Percentiles rank a stretch among this genome's conserved stretches.
phyloP scores from a whole-genome alignment of 106 monocot genomes.

The Dendrobium officinale region DNA sequence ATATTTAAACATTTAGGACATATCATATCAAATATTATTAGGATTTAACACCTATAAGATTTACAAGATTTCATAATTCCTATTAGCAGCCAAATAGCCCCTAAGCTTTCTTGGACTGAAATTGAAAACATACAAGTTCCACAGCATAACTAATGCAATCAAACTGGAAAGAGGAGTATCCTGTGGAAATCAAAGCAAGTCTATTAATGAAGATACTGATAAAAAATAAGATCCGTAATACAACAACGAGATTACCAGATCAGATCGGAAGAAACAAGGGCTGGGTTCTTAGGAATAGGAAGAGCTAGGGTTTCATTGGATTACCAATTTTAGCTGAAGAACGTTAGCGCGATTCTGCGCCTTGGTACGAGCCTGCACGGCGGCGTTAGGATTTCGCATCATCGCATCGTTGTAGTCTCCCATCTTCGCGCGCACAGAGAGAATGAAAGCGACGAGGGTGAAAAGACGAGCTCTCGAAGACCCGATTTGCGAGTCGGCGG shows the following conservation, averaged over 20 bases:
- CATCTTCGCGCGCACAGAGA: constrained; percentile 3
- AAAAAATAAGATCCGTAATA: neutral
- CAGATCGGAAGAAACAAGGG: constrained; percentile 1
- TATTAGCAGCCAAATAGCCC: no score
- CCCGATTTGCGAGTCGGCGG: constrained; percentile 1
- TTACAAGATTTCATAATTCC: no score
- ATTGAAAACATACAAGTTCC: neutral
- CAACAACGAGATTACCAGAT: neutral
- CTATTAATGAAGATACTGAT: neutral
- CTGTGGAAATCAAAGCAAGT: neutral
- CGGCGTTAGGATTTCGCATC: constrained; percentile 22
- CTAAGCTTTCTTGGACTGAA: neutral
- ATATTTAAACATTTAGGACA: no score
- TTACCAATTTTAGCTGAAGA: constrained; percentile 25
- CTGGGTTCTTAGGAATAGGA: neutral
- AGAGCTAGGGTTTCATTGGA: neutral
- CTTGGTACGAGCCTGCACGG: constrained; percentile 25
- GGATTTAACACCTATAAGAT: no score
- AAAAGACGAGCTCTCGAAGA: neutral
- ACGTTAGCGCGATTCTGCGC: constrained; percentile 29
- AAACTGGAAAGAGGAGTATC: neutral
- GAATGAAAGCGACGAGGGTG: neutral
- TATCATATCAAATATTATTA: no score
- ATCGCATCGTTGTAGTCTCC: constrained; percentile 25
- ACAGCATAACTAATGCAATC: neutral